phyloP scores from a whole-genome alignment of 768 basidiomycete species.

The Exidia glandulosa region DNA sequence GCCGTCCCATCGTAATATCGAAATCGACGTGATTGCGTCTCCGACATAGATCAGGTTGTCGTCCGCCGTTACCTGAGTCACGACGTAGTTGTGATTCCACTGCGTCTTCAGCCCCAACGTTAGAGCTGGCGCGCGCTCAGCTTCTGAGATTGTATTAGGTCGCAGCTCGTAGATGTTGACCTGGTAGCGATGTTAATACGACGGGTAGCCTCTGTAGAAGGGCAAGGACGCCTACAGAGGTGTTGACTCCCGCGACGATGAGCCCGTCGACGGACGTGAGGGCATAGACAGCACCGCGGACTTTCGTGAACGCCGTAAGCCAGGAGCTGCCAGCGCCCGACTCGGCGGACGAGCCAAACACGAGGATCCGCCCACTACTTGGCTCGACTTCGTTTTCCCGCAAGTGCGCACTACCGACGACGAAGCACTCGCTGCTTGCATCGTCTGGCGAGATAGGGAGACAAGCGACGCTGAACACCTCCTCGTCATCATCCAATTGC shows the following conservation, averaged over 20 bases:
- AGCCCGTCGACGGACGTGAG: slow-evolving; percentile 35
- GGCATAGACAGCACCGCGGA: slow-evolving; percentile 61
- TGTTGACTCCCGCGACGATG: slow-evolving; percentile 64
- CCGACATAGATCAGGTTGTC: slow-evolving; percentile 53
- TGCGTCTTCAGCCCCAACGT: slow-evolving; percentile 20
- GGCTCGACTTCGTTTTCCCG: slow-evolving; percentile 20
- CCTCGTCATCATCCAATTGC: slow-evolving; percentile 43
- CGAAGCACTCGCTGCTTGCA: slow-evolving; percentile 29
- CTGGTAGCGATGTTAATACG: background rate
- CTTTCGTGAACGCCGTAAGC: slow-evolving; percentile 32
- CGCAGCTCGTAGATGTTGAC: background rate
- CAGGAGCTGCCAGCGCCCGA: slow-evolving; percentile 5
- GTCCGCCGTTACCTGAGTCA: slow-evolving; percentile 51
- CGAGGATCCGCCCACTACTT: slow-evolving; percentile 48
- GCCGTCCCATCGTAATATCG: slow-evolving; percentile 44
- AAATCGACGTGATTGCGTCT: slow-evolving; percentile 72
- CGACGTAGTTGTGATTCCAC: slow-evolving; percentile 79
- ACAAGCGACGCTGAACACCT: slow-evolving; percentile 40
- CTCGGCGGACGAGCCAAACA: slow-evolving; percentile 26
- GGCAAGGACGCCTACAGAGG: slow-evolving; percentile 36
- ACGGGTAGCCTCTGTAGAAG: background rate
- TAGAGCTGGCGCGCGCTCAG: slow-evolving; percentile 16
- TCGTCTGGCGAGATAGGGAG: slow-evolving; percentile 19
- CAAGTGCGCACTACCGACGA: slow-evolving; percentile 28
- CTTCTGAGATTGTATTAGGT: slow-evolving; percentile 22